Evolutionary conservation across 108 stramenopile species (phyloP), one percentile per base, ranked within the genome.

Genomic region (Fistulifera pelliculosa): DNA sequence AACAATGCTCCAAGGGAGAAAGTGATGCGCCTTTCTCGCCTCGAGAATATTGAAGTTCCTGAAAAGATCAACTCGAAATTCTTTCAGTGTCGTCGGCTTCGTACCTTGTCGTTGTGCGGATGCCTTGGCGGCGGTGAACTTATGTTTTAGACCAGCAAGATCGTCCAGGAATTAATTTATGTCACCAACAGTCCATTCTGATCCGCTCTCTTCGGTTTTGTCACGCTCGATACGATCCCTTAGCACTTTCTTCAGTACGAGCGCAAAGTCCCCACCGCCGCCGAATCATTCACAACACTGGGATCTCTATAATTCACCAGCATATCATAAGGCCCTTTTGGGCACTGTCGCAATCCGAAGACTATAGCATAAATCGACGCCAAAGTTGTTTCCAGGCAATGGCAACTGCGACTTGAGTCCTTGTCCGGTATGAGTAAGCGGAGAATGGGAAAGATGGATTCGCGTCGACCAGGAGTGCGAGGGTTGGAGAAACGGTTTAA

Each of bases 81-180:
- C 18, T 16, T 54, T 54, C 16, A 14, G 15, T 38, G 16, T 14
- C 18, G 4, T 39, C 18, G 15, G 4, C 5, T 25, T n/a, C 16
- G 43, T 16, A 6, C 25, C 24, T 51, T 23, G 17, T 19, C 15
- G 8, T 8, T 11, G 15, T 16, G 17, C 8, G 10, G 22, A 8
- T 12, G 17, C 24, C 2, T 23, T 26, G 22, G 44, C 23, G 12
- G 21, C 56, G 7, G 4, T 5, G 6, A 1, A 17, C 26, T 49
- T 60, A 8, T 11, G 27, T 8, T 16, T 16, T 25, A 45, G 41
- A 2, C 2, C 11, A 2, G 19, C 72, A 50, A 93, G 54, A 26
- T 88, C 85, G 68, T 93, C 91, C 49, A 93, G 51, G 47, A 79
- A 63, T 28, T 62, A 54, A 65, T 93, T 93, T 10, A 93, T 65